Evolutionary conservation across 2,329 filamentous ascomycete genomes (phyloP), one percentile per base, ranked within the genome.

Genomic region (Trichoderma endophyticum): DNA sequence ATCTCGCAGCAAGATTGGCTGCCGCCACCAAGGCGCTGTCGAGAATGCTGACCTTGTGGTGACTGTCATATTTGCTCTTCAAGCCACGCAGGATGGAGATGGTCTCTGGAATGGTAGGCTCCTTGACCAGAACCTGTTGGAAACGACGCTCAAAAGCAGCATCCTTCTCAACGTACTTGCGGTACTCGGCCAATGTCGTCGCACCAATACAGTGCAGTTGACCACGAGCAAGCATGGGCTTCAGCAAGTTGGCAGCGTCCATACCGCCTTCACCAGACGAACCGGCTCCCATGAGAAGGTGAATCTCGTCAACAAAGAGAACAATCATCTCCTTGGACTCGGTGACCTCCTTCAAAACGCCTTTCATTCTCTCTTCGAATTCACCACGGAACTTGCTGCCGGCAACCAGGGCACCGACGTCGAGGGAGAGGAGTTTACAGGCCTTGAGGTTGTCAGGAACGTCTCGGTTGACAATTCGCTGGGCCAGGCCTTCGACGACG

Each of bases 291-390:
- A 99, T 99, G 74, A 99, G 90, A 74, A 99, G 88, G 84, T 99
- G 96, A 75, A 99, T 99, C 82, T 99, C 96, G 82, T 99, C 96
- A 76, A 99, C 96, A 77, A 99, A 99, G 74, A 99, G 90, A 67
- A 99, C 92, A 79, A 99, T 98, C 86, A 95, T 97, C 72, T 98
- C 95, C 81, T 96, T 97, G 66, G 94, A 94, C 71, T 97, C 91
- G 76, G 95, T 89, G 72, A 99, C 97, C 84, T 99, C 96, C 82
- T 98, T 99, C 77, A 99, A 83, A 6, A 99, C 96, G 70, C 95
- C 95, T 88, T 99, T 99, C 95, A 99, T 98, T 77, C 96, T 90
- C 86, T 99, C 96, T 82, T 99, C 96, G 73, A 99, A 99, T 82
- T 99, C 96, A 84, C 96, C 96, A 64, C 96, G 91, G 85, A 97